These are phyloP conservation scores for Penicilliopsis zonata DNA, from an alignment of 495 filamentous ascomycete species.

Conservation along the genomic window DNA sequence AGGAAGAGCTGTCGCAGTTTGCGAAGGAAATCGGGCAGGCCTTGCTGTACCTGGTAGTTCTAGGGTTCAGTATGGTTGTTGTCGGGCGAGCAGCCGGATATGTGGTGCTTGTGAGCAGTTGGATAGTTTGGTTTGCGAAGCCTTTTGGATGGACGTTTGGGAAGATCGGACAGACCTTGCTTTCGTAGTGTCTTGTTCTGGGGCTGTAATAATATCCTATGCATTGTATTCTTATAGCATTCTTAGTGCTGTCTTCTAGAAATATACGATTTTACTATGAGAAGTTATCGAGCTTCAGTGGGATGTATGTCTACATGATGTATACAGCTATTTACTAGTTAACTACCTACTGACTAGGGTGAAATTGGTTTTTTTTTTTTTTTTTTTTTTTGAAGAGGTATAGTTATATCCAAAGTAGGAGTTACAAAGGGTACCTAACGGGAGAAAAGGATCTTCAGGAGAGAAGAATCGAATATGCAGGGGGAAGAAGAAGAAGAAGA, in stretches of 20 bases:
- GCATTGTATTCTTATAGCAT: conserved; percentile 1
- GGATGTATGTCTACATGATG: too few species aligned
- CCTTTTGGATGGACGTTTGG: conserved; percentile 28
- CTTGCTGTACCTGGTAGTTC: conserved; percentile 22
- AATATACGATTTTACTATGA: neutral
- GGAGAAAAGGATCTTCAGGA: conserved; percentile 3
- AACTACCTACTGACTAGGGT: neutral
- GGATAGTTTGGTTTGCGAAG: conserved; percentile 30
- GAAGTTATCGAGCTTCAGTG: too few species aligned
- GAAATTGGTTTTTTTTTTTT: neutral
- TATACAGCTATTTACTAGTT: too few species aligned
- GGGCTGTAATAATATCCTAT: neutral
- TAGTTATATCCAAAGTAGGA: conserved; percentile 1
- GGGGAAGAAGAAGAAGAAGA: conserved; percentile 7
- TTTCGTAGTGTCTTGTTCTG: conserved; percentile 3
- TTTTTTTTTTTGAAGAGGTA: conserved; percentile 1
- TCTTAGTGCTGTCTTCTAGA: neutral
- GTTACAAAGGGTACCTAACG: neutral
- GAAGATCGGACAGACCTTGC: conserved; percentile 16
- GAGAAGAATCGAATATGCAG: conserved; percentile 3
- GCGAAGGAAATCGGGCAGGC: conserved; percentile 24
- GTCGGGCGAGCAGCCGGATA: conserved; percentile 22
- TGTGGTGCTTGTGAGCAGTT: conserved; percentile 23
- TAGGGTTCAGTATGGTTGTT: conserved; percentile 22
- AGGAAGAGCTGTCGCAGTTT: conserved; percentile 18